These are phyloP conservation scores for Calocybe gangraenosa DNA, from an alignment of 768 basidiomycete genomes.

Conservation along the genomic window DNA sequence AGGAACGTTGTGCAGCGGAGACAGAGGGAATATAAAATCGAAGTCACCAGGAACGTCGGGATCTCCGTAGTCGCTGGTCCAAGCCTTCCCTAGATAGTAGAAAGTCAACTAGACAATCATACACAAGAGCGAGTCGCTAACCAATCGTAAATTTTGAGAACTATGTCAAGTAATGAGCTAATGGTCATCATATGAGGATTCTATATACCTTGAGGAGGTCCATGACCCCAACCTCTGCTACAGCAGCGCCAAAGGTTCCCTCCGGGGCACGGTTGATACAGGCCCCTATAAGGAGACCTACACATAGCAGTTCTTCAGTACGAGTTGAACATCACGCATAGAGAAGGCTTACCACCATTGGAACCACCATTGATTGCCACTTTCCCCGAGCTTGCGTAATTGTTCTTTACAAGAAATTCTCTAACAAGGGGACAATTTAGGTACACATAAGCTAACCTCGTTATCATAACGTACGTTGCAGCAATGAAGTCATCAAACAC, in stretches of 20 bases:
- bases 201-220: slow-evolving; percentile 67
- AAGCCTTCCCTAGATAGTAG: slow-evolving; percentile 51
- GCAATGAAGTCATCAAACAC: slow-evolving; percentile 83
- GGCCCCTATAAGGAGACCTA: slow-evolving; percentile 80
- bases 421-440: slow-evolving; percentile 29
- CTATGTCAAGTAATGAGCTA: slow-evolving; percentile 35
- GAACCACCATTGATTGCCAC: slow-evolving; percentile 77
- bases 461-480: slow-evolving; percentile 53
- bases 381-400: slow-evolving; percentile 64
- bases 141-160: slow-evolving; percentile 79
- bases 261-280: slow-evolving; percentile 77
- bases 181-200: too few relatives aligned
- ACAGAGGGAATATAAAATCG: slow-evolving; percentile 79
- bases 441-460: background rate
- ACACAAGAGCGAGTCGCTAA: slow-evolving; percentile 16
- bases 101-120: slow-evolving; percentile 8
- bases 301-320: background rate
- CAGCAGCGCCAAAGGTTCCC: slow-evolving; percentile 69
- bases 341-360: slow-evolving; percentile 59
- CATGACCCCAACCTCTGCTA: slow-evolving; percentile 80
- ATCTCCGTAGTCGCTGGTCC: slow-evolving; percentile 78
- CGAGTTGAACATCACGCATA: background rate
- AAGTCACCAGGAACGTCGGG: slow-evolving; percentile 75
- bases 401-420: slow-evolving; percentile 68
- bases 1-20: slow-evolving; percentile 79